Evolutionary conservation across 192 early-diverging fungal species (phyloP).

Genomic region (Mortierella alpina): DNA sequence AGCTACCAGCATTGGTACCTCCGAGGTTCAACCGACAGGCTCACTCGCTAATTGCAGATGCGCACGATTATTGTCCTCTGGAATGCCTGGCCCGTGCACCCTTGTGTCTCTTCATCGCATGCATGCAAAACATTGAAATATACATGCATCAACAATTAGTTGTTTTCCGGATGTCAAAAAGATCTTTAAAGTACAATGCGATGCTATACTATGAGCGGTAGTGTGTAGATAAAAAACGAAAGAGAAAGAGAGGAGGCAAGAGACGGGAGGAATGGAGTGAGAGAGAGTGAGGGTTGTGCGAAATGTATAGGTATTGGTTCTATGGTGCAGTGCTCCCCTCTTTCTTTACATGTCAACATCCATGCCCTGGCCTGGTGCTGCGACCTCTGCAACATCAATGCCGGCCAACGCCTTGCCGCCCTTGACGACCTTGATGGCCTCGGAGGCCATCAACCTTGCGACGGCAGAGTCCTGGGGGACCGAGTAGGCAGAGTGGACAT

Average conservation of each 20-base stretch:
- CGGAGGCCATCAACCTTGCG: conserved; percentile 52
- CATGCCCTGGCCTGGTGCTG: conserved; percentile 46
- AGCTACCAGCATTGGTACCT: too few relatives aligned
- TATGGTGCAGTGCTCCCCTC: too few relatives aligned
- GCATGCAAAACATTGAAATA: too few relatives aligned
- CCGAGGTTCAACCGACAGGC: too few relatives aligned
- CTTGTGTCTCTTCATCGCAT: too few relatives aligned
- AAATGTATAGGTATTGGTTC: too few relatives aligned
- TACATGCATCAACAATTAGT: neutral
- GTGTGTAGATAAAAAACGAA: neutral
- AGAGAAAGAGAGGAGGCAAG: neutral
- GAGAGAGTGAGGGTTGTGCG: too few relatives aligned
- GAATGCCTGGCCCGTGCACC: too few relatives aligned
- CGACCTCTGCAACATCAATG: conserved; percentile 39
- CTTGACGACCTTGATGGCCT: conserved; percentile 48
- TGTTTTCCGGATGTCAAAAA: neutral
- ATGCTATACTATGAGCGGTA: neutral
- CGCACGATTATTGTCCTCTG: too few relatives aligned
- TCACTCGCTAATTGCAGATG: too few relatives aligned
- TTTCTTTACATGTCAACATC: conserved; percentile 48
- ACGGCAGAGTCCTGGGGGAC: conserved; percentile 57
- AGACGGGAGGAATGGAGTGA: neutral
- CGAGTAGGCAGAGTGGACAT: conserved; percentile 76
- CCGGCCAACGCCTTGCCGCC: conserved; percentile 43
- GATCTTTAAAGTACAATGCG: neutral